Evolutionary conservation across 164 flowering plant genomes (phyloP).

Genomic region (Aristolochia contorta): DNA sequence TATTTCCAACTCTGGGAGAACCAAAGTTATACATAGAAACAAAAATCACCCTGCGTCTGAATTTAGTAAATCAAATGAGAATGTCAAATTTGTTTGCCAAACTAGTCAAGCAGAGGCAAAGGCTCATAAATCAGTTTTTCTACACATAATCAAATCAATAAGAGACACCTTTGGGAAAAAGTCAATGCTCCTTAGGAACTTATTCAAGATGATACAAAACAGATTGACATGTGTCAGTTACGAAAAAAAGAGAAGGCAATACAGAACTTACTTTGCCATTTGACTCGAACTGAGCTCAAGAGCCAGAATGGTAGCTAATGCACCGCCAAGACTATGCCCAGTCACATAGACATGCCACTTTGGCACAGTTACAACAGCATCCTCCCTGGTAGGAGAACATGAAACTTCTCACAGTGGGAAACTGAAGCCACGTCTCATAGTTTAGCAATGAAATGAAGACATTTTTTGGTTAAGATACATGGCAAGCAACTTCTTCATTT

Average conservation of each 20-base stretch:
- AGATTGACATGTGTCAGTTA: background rate
- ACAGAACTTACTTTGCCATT: slow-evolving; percentile 66
- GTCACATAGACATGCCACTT: slow-evolving; percentile 89
- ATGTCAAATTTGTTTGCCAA: no score
- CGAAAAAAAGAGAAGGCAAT: background rate
- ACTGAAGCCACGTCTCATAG: no score
- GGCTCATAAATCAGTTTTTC: background rate
- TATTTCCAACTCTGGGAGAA: slow-evolving; percentile 98
- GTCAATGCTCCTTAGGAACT: no score
- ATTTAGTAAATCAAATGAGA: no score
- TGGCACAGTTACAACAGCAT: slow-evolving; percentile 24
- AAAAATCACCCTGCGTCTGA: slow-evolving; percentile 60
- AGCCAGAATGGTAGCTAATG: slow-evolving; percentile 88
- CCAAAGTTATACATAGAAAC: slow-evolving; percentile 98
- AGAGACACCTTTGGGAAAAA: no score
- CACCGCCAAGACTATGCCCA: slow-evolving; percentile 98
- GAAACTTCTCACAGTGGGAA: background rate
- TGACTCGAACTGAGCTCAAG: slow-evolving; percentile 89
- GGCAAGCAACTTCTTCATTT: no score
- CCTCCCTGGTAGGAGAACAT: slow-evolving; percentile 40
- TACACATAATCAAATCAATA: no score
- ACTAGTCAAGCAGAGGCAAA: background rate
- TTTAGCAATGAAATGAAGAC: no score
- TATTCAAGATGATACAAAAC: no score
- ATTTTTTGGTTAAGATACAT: no score